Evolutionary conservation across 140 eudicot species (phyloP), one percentile per base, ranked within the genome.

Genomic region (Cichorium intybus): DNA sequence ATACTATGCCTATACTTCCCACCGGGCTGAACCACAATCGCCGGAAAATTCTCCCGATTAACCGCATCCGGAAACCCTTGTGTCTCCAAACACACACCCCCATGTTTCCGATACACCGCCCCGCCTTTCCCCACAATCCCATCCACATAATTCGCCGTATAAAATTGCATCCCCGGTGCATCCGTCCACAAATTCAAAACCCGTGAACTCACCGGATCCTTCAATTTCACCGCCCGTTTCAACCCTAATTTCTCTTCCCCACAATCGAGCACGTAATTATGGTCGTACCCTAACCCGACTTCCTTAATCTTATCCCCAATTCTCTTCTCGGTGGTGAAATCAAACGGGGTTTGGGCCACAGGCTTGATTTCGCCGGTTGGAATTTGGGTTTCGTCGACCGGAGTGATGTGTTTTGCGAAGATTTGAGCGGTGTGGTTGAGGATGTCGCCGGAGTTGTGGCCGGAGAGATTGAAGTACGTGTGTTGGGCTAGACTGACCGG

Each of bases 101-200:
- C 35, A 5, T 93, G 97, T 56, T 93, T 93, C 17, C 62, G 85
- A 26, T 93, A 93, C 0, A 81, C 90, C 5, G 86, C 84, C n/a
- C 97, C 95, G 9, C 88, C 95, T 93, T 93, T 93, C 7, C 99
- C 99, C 26, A 51, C 72, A 35, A 92, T 28, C 6, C 97, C 93
- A 0, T 79, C 72, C 18, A 88, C 87, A 69, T 85, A 85, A 65
- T 92, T 92, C 6, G 79, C 99, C 0, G 93, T 88, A 64, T 92
- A 92, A 77, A 92, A 88, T 80, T 92, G 97, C 91, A 92, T 73
- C 3, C 99, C 99, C 0, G 99, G 99, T 3, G 90, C 99, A 77
- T 84, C 70, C 9, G 95, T 92, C 97, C 99, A 88, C 39, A 88
- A 60, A 67, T 92, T 68, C 17, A 92, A 86, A 37, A 90, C 90